phyloP scores from a whole-genome alignment of 805 yeast genomes.

The Yamadazyma akitaensis region DNA sequence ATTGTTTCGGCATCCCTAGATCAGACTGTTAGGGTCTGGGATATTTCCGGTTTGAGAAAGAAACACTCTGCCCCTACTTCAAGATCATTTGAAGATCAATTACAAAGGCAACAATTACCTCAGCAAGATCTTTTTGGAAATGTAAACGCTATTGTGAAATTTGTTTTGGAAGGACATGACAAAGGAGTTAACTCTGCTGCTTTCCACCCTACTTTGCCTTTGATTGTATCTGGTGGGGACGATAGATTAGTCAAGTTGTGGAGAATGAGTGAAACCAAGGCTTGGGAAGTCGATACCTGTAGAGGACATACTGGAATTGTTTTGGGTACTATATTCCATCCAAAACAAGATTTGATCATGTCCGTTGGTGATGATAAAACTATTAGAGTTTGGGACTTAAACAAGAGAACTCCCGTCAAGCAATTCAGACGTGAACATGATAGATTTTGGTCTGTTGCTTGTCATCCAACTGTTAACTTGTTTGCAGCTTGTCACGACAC shows the following conservation, averaged over 20 bases:
- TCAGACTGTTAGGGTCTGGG: constrained; percentile 99
- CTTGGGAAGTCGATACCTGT: constrained; percentile 99
- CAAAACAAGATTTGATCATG: constrained; percentile 84
- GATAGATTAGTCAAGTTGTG: constrained; percentile 93
- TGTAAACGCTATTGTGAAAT: constrained; percentile 91
- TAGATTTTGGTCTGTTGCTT: constrained; percentile 88
- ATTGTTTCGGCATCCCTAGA: constrained; percentile 95
- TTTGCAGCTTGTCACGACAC: constrained; percentile 96
- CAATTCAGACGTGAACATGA: constrained; percentile 92
- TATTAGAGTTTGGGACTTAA: constrained; percentile 93
- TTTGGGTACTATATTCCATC: constrained; percentile 86
- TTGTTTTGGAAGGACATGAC: constrained; percentile 95
- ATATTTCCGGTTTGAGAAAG: constrained; percentile 89
- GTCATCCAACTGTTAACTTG: constrained; percentile 86
- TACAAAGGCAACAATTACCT: constrained; percentile 60
- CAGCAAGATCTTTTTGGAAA: constrained; percentile 94
- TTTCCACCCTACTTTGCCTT: constrained; percentile 94
- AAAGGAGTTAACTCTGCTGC: constrained; percentile 99
- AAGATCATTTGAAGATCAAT: constrained; percentile 51
- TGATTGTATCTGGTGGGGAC: constrained; percentile 94
- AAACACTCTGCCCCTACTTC: constrained; percentile 80
- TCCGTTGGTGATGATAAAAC: constrained; percentile 97
- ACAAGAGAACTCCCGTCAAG: constrained; percentile 88
- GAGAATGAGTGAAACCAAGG: constrained; percentile 97
- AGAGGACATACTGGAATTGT: constrained; percentile 97